Base-by-base conservation (phyloP, 306 rosid genomes). In the Lathyrus oleraceus region DNA sequence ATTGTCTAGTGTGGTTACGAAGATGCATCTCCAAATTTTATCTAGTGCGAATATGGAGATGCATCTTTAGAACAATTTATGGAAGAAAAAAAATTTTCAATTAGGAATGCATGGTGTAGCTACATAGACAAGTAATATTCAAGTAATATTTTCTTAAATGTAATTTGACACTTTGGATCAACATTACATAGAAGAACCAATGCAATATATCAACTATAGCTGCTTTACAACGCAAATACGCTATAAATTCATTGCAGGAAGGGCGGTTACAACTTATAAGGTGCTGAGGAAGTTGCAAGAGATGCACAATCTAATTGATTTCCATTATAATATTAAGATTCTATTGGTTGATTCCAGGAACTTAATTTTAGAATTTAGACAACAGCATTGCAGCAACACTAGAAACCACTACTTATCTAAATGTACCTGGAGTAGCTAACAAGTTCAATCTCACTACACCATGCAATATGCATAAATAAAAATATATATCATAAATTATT, bases 401-500 rank as follows among this genome's bases (percentile, higher is more conserved):
- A 63, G 42, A 80, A 48, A 21, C 19, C 72, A 56, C 9, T 63
- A 63, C 62, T 38, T 53, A 20, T 30, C 48, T 17, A 28, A 44
- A 12, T 39, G 5, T 42, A 21, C 49, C n/a, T 53, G n/a, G 13
- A 19, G 47, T 52, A 19, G 61, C 58, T 43, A 51, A 67, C 52
- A 67, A 20, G 62, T 62, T 71, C 63, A 71, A 71, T 43, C 48
- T 28, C 53, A 58, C 76, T 59, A 71, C 42, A 32, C 35, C 62
- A 15, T n/a, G 23, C 68, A 54, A 68, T 11, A 21, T 39, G 36
- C 69, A 65, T 63, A 67, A 61, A 74, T 42, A 25, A 70, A 63
- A 61, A 27, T n/a, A 20, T 39, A 43, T n/a, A n/a, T n/a, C n/a
- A n/a, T n/a, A n/a, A n/a, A n/a, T n/a, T n/a, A n/a, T n/a, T n/a